phyloP scores from a whole-genome alignment of 2,329 filamentous ascomycete genomes.

The Achaetomium macrosporum region DNA sequence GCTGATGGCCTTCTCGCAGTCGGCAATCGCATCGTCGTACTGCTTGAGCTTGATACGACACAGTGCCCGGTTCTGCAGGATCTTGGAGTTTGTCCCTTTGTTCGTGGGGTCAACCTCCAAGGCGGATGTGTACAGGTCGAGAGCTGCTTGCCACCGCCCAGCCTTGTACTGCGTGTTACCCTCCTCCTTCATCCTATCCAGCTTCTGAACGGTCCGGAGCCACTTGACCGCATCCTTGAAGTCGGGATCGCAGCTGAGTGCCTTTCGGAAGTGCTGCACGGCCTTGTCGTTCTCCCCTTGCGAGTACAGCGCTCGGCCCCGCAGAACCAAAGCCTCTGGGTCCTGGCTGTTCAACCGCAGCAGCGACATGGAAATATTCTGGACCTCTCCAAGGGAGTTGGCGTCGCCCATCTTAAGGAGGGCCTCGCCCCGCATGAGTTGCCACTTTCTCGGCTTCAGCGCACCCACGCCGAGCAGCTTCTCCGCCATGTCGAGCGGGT shows the following conservation, averaged over 20 bases:
- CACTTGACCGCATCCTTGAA: constrained; percentile 84
- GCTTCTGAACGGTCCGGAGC: constrained; percentile 81
- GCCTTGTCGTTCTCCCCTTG: constrained; percentile 96
- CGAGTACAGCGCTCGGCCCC: constrained; percentile 80
- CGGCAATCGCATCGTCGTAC: constrained; percentile 71
- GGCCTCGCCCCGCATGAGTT: constrained; percentile 83
- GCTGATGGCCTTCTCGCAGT: constrained; percentile 77
- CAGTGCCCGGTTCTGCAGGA: constrained; percentile 87
- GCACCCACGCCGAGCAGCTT: constrained; percentile 70
- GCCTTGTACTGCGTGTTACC: constrained; percentile 88
- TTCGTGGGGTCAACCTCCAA: constrained; percentile 81
- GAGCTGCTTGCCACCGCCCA: constrained; percentile 70
- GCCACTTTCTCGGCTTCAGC: constrained; percentile 84
- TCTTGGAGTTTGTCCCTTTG: constrained; percentile 89
- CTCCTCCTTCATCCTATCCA: constrained; percentile 89
- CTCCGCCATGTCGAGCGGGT: constrained; percentile 87
- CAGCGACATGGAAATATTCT: constrained; percentile 84
- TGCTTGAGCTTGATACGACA: constrained; percentile 80
- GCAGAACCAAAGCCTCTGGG: constrained; percentile 85
- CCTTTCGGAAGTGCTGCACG: constrained; percentile 84
- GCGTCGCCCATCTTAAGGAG: constrained; percentile 87
- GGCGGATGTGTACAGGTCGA: constrained; percentile 78
- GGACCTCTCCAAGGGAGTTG: constrained; percentile 84
- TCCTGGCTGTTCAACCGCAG: constrained; percentile 84
- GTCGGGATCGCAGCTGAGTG: constrained; percentile 84